A percentile compares a stretch with the other conserved stretches of the same genome.
phyloP scores from a whole-genome alignment of 2,329 filamentous ascomycete genomes.

The Periconia macrospinosa region DNA sequence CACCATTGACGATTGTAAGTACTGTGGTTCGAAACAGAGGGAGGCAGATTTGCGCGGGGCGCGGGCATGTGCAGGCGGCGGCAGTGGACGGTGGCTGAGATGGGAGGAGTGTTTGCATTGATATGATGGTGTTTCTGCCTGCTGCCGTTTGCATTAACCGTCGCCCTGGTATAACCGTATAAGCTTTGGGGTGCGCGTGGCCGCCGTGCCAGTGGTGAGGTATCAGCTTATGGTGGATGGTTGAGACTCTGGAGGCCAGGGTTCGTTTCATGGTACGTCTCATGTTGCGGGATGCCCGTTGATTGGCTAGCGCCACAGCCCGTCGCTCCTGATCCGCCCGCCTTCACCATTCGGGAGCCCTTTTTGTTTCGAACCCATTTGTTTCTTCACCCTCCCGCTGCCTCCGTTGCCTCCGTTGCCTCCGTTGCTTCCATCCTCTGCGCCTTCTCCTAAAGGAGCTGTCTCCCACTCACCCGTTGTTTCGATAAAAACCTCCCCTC shows the following conservation, averaged over 20 bases:
- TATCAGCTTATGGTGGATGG: not conserved
- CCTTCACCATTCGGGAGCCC: not conserved
- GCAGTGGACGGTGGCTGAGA: too few species aligned
- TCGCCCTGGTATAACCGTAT: not conserved
- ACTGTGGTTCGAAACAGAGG: not conserved
- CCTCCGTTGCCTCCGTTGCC: too few species aligned
- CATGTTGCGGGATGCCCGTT: not conserved
- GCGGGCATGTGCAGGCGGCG: too few species aligned
- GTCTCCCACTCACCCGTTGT: not conserved
- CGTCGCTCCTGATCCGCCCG: slow-evolving; percentile 1
- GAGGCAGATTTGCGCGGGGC: not conserved
- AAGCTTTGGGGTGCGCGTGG: too few species aligned
- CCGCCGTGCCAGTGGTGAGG: not conserved
- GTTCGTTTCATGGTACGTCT: not conserved
- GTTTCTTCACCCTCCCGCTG: slow-evolving; percentile 19
- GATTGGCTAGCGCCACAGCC: not conserved
- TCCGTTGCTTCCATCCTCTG: not conserved
- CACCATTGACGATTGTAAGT: too few species aligned
- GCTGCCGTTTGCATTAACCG: not conserved
- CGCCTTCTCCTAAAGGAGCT: not conserved
- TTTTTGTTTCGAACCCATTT: slow-evolving; percentile 22
- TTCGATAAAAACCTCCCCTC: not conserved
- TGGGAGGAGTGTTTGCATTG: not conserved
- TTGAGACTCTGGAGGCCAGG: not conserved
- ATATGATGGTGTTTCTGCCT: not conserved